Base-by-base conservation (phyloP, 1,284 basidiomycete genomes). In the Singerocomus rubriflavus region DNA sequence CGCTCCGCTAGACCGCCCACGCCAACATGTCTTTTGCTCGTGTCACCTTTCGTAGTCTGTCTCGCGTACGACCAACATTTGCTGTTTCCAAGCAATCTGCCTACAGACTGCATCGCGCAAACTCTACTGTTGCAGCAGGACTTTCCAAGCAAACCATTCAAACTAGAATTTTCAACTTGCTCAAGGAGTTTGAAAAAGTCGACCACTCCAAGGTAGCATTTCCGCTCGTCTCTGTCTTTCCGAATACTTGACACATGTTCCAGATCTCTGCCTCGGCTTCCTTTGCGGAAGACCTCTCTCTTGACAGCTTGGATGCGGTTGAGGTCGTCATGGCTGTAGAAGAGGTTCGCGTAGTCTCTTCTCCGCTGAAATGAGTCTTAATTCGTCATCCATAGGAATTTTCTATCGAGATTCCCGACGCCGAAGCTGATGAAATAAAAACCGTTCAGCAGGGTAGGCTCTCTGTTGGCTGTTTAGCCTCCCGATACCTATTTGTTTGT, bases 321-420 rank as follows among this genome's bases (percentile, higher is more conserved):
- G 97, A 99, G 73, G 95, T 98, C 38, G 93, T 99, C 64, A 98
- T 99, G 95, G 94, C 96, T 42, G 91, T 99, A 61, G 97, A 99
- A 75, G 96, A 99, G 85, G 96, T 93, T 69, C 39, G 75, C 36
- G 11, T 42, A 11, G 43, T 48, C 13, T 30, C 39, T 25, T 26
- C 16, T 29, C 10, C 10, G 7, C 27, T 14, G 16, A 45, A 42
- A 21, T 29, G 25, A 16, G 17, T 14, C 34, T 51, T 48, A 48
- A 44, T 42, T 25, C 43, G 13, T 21, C 38, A 26, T 43, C 44
- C 33, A 26, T 58, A 93, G 91, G 92, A 92, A 61, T 92, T 92
- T 64, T 74, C 79, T 30, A 91, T 93, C 64, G 91, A 96, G 72
- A 99, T 99, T 67, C 96, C 97, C 43, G 97, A 99, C 67, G 88